phyloP scores from a whole-genome alignment of 352 stramenopile genomes.

The Detonula confervacea region DNA sequence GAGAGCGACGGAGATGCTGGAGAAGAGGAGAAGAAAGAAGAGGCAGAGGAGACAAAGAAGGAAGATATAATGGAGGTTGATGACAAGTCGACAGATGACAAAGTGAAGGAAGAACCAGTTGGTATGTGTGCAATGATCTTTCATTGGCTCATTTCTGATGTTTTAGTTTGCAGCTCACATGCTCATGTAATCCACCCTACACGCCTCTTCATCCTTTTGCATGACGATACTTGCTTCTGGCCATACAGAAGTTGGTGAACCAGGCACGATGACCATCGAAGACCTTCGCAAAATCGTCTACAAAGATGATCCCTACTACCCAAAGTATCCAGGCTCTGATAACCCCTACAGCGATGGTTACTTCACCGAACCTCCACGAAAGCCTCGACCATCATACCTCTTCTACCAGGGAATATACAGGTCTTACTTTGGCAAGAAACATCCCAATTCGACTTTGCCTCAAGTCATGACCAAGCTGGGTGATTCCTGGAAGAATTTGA shows the following conservation, averaged over 20 bases:
- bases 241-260: conserved; percentile 55
- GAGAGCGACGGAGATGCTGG: conserved; percentile 22
- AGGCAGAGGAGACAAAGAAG: conserved; percentile 31
- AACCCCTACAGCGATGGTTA: conserved; percentile 87
- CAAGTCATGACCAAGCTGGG: conserved; percentile 83
- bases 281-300: conserved; percentile 65
- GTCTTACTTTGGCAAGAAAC: conserved; percentile 69
- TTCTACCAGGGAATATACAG: conserved; percentile 84
- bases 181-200: neutral
- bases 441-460: conserved; percentile 60
- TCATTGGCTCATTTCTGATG: neutral
- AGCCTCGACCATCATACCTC: conserved; percentile 83
- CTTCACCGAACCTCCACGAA: conserved; percentile 81
- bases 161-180: too few species aligned
- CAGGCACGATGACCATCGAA: conserved; percentile 67
- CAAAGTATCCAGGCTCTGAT: conserved; percentile 69
- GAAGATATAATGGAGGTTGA: conserved; percentile 36
- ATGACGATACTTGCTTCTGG: conserved; percentile 7
- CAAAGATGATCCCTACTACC: conserved; percentile 81
- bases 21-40: conserved; percentile 28
- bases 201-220: conserved; percentile 2
- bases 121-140: conserved; percentile 14
- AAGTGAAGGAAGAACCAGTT: conserved; percentile 36
- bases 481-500: conserved; percentile 75
- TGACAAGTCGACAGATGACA: neutral